Evolutionary conservation across 1,284 basidiomycete genomes (phyloP).

Genomic region (Mycosarcoma maydis): DNA sequence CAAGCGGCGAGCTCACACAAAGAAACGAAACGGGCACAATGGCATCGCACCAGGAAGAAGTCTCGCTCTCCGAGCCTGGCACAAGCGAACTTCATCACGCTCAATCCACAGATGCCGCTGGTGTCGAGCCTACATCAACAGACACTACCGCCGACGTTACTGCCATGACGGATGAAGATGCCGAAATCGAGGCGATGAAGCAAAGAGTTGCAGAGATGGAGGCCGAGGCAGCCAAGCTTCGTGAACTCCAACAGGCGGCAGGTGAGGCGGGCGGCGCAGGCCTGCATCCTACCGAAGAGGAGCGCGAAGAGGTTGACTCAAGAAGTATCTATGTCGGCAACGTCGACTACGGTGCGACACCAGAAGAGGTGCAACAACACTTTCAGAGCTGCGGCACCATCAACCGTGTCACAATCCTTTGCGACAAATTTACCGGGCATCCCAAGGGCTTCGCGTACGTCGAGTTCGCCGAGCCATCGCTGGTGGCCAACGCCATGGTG

Average conservation of each 20-base stretch:
- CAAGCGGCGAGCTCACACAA: background rate
- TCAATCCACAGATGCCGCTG: conserved; percentile 7
- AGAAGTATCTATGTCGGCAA: conserved; percentile 97
- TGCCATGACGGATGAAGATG: conserved; percentile 56
- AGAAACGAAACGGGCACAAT: conserved; percentile 8
- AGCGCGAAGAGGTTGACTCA: conserved; percentile 77
- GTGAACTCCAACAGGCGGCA: conserved; percentile 88
- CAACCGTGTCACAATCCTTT: conserved; percentile 98
- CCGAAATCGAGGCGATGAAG: conserved; percentile 79
- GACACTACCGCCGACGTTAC: conserved; percentile 8
- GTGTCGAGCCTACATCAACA: background rate
- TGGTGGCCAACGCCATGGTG: conserved; percentile 90
- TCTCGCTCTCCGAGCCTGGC: conserved; percentile 42
- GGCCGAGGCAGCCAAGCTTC: conserved; percentile 83
- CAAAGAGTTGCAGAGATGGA: conserved; percentile 83
- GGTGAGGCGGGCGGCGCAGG: conserved; percentile 68
- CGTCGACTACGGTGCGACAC: conserved; percentile 96
- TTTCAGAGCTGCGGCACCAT: conserved; percentile 98
- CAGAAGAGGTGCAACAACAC: conserved; percentile 97
- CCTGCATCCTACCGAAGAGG: conserved; percentile 58
- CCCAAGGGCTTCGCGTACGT: conserved; percentile 99
- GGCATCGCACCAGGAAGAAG: conserved; percentile 43
- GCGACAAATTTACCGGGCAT: conserved; percentile 99
- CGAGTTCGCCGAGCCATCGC: conserved; percentile 94
- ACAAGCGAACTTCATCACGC: conserved; percentile 23